These are phyloP conservation scores for Carex scoparia DNA, from an alignment of 176 grass and related monocot genomes.

Conservation along the genomic window DNA sequence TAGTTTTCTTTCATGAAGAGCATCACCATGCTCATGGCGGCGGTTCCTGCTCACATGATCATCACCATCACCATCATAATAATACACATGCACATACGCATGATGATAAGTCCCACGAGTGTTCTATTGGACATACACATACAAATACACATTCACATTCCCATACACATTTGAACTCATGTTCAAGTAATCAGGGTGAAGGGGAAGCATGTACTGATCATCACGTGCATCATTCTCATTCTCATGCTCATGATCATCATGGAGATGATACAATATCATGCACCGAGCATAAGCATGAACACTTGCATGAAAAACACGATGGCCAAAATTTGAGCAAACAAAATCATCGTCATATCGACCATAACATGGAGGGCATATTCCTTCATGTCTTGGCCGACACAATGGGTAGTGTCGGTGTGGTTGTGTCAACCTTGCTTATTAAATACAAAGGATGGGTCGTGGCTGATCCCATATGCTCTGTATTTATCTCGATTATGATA, in stretches of 20 bases:
- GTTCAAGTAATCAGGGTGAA: slow-evolving; percentile 34
- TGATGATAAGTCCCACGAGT: slow-evolving; percentile 11
- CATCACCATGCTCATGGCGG: slow-evolving; percentile 95
- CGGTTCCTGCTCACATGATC: slow-evolving; percentile 68
- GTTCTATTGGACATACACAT: slow-evolving; percentile 24
- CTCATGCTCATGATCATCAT: slow-evolving; percentile 51
- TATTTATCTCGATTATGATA: slow-evolving; percentile 97
- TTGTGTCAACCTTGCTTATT: slow-evolving; percentile 86
- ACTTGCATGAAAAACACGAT: slow-evolving; percentile 6
- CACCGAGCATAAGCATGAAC: slow-evolving; percentile 32
- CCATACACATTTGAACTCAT: slow-evolving; percentile 28
- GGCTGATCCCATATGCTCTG: slow-evolving; percentile 90
- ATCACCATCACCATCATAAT: slow-evolving; percentile 29
- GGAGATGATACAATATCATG: slow-evolving; percentile 19
- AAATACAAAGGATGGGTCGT: slow-evolving; percentile 96
- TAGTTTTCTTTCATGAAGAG: slow-evolving; percentile 98
- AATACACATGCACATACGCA: slow-evolving; percentile 20
- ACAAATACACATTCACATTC: slow-evolving; percentile 49
- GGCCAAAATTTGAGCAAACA: slow-evolving; percentile 28
- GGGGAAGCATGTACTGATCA: slow-evolving; percentile 28
- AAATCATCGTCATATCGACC: slow-evolving; percentile 55
- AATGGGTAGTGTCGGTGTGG: slow-evolving; percentile 92
- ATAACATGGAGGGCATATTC: slow-evolving; percentile 99
- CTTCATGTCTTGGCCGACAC: slow-evolving; percentile 97
- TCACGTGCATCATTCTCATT: slow-evolving; percentile 33